Evolutionary conservation across 31 red algal genomes (phyloP), one percentile per base, ranked within the genome.

Genomic region (Porphyra umbilicalis): DNA sequence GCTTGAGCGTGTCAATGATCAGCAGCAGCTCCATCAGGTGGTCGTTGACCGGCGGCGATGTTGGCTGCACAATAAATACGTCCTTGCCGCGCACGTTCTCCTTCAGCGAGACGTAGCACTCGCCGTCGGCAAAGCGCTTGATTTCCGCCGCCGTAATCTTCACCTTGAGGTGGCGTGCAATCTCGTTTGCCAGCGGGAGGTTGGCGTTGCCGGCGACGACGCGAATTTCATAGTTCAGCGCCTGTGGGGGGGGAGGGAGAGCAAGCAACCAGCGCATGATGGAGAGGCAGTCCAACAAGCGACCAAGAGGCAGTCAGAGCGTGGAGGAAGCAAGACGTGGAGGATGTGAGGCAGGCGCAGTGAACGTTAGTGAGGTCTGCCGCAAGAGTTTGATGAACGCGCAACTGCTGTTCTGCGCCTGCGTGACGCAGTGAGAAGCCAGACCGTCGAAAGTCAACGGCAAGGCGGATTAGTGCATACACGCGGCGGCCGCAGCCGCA

Each of bases 41-140:
- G 75, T 99, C 92, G 33, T 99, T 97, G 74, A 93, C 92, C 14
- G 98, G 98, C 39, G 94, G 90, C 5, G 88, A 94, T 13, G 98
- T 99, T 31, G 94, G 86, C 57, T 99, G 98, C 14, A 99, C 86
- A 40, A 99, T 91, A 80, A 95, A 99, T 7, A 97, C 98, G 76
- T 97, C 94, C 87, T 97, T 97, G 38, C 94, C 98, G 16, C 98
- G 90, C 6, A 99, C 92, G 75, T 97, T 95, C 35, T 99, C 98
- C 35, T 93, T 86, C 79, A 99, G 95, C 1, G 89, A 88, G 5
- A 97, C 94, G 83, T 86, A 87, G n/a, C 89, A 94, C 79, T 99
- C 98, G 8, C 98, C 98, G 82, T 99, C 98, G 6, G 92, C 91
- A 85, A 99, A 99, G 32, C 82, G 82, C 36, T 79, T 77, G 31